phyloP scores from a whole-genome alignment of 1,284 basidiomycete genomes.

The Coniophora puteana region DNA sequence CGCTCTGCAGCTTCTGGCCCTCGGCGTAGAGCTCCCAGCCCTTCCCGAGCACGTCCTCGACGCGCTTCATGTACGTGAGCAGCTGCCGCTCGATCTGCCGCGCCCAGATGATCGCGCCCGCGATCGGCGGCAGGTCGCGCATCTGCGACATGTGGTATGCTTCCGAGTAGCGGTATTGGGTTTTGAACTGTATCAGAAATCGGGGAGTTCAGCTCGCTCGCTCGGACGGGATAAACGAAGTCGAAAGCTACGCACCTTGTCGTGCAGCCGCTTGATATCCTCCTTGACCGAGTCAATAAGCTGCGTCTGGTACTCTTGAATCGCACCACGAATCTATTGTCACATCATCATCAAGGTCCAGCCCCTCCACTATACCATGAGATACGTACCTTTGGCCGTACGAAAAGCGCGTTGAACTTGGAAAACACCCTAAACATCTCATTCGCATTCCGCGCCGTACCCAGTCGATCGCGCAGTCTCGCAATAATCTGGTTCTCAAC shows the following conservation, averaged over 20 bases:
- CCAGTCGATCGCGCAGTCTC: constrained; percentile 85
- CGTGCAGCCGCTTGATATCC: constrained; percentile 93
- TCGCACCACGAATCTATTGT: constrained; percentile 87
- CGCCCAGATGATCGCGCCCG: constrained; percentile 98
- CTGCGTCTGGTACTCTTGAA: constrained; percentile 98
- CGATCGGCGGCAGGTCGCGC: constrained; percentile 95
- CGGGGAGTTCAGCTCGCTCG: too few species aligned
- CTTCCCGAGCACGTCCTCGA: constrained; percentile 97
- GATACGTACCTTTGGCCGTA: constrained; percentile 87
- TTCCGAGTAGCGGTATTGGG: constrained; percentile 92
- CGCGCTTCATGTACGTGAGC: constrained; percentile 97
- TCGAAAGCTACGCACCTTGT: constrained; percentile 58
- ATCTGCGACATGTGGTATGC: constrained; percentile 98
- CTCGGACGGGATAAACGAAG: background rate
- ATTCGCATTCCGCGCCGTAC: constrained; percentile 95
- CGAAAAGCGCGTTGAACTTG: constrained; percentile 97
- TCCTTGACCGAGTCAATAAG: constrained; percentile 97
- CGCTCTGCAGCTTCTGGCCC: constrained; percentile 93
- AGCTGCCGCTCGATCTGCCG: constrained; percentile 97
- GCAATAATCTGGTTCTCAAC: constrained; percentile 99
- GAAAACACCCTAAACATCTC: constrained; percentile 99
- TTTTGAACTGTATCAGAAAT: constrained; percentile 66
- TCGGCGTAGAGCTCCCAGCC: constrained; percentile 99
- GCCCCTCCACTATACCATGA: background rate
- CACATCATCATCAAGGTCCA: background rate